Evolutionary conservation across 306 rosid species (phyloP), one percentile per base, ranked within the genome.

Genomic region (Comarum palustre): DNA sequence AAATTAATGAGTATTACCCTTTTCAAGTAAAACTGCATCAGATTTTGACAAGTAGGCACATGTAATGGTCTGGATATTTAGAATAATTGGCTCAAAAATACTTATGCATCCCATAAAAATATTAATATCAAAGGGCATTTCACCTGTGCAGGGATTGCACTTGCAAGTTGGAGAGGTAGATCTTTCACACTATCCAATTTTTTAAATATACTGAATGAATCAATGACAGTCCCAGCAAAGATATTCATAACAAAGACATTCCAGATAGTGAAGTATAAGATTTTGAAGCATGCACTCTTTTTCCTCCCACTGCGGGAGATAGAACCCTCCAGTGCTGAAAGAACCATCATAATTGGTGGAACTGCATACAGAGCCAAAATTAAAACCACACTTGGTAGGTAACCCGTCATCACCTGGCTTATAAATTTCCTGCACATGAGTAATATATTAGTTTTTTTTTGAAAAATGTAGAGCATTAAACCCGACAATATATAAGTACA

Each of bases 131-230:
- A 39, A 48, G 61, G 69, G 38, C 45, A 77, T 5, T 60, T 85
- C 84, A 94, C 99, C 99, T 94, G 99, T 50, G 77, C 48, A 29
- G 99, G 97, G 69, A 94, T 91, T 55, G 92, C 96, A 42, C 83
- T 88, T 72, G 96, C 99, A 73, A 94, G 89, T 84, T 85, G 87
- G 7, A 74, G 69, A 45, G 99, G 97, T 70, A 94, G 68, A 72
- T 88, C 95, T 81, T 88, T 83, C 78, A 91, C 80, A 71, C 89
- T 90, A 71, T 83, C 71, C 80, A 59, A 16, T 14, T 59, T 59
- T 14, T 7, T 31, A 14, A 91, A 90, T 69, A 91, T 80, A 2
- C 80, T 76, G 75, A 94, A 79, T 69, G 84, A 89, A 54, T 80
- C 78, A 65, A 94, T 84, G 77, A 88, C 58, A 65, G 97, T 85